Evolutionary conservation across 148 eudicot species (phyloP).

Genomic region (Rhododendron griersonianum): DNA sequence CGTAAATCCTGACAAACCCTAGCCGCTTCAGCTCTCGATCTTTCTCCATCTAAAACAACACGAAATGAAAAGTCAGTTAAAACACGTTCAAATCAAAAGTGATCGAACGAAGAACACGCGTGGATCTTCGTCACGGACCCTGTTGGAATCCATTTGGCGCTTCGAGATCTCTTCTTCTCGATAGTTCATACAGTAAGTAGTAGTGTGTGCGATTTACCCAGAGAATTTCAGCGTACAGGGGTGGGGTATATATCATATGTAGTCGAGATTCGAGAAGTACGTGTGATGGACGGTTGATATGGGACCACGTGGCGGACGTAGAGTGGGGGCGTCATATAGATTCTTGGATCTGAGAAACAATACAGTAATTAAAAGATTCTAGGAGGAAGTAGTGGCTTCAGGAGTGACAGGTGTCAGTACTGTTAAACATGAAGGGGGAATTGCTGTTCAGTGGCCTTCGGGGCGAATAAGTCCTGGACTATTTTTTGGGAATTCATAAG

Average conservation of each 20-base stretch:
- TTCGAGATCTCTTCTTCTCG: neutral
- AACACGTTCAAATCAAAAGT: neutral
- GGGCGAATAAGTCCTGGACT: no score
- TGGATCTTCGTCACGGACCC: neutral
- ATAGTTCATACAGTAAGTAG: neutral
- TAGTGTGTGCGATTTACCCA: no score
- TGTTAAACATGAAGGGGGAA: neutral
- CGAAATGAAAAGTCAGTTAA: neutral
- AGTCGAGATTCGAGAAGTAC: neutral
- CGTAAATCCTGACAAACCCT: conserved; percentile 35
- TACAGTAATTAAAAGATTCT: neutral
- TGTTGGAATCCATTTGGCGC: conserved; percentile 4
- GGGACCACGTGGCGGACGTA: neutral
- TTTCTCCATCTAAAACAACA: conserved; percentile 13
- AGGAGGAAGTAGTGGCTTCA: neutral
- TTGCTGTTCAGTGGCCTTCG: no score
- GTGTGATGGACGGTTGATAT: neutral
- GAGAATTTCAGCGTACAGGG: no score
- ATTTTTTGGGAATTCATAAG: no score
- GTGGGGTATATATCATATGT: neutral
- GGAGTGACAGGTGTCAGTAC: neutral
- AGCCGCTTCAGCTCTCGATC: conserved; percentile 38
- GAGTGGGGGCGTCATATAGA: neutral
- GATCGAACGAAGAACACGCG: neutral
- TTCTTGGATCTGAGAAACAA: neutral